Conservation (phyloP, 805 yeast species). For the Ogataea ramenticola region DNA sequence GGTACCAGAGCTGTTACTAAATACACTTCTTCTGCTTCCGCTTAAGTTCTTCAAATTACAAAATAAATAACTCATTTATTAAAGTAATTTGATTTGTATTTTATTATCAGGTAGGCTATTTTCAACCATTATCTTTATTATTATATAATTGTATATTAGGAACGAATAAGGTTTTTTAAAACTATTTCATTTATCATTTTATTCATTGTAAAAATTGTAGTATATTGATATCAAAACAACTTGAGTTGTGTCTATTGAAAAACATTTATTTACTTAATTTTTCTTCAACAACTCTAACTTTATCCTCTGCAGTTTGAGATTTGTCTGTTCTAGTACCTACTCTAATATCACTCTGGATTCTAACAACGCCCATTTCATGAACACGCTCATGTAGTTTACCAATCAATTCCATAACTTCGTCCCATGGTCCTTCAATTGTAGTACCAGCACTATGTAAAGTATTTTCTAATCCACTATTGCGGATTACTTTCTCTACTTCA, state of each 20-base stretch:
- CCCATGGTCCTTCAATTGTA: slow-evolving; percentile 84
- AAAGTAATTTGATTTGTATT: not conserved
- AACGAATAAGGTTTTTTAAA: not conserved
- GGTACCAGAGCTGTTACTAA: slow-evolving; percentile 98
- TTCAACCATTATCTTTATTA: not conserved
- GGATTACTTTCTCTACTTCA: slow-evolving; percentile 55
- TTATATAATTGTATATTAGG: slow-evolving; percentile 4
- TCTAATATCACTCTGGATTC: slow-evolving; percentile 82
- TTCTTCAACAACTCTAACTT: slow-evolving; percentile 54
- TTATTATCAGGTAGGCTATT: not conserved
- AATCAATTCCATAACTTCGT: slow-evolving; percentile 70
- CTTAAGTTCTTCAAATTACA: slow-evolving; percentile 16
- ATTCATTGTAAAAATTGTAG: no score
- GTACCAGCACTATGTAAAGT: slow-evolving; percentile 90
- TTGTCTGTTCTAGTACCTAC: slow-evolving; percentile 83
- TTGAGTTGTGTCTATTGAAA: no score
- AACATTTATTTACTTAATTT: slow-evolving; percentile 24
- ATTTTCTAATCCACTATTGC: slow-evolving; percentile 54
- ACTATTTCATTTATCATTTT: not conserved
- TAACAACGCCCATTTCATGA: slow-evolving; percentile 63
- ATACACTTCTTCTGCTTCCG: slow-evolving; percentile 65
- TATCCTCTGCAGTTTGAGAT: slow-evolving; percentile 63
- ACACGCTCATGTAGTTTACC: slow-evolving; percentile 71
- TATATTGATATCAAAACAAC: no score
- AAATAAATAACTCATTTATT: not conserved